phyloP scores from a whole-genome alignment of 1,139 yeast genomes.

The Yamadazyma siamensis region DNA sequence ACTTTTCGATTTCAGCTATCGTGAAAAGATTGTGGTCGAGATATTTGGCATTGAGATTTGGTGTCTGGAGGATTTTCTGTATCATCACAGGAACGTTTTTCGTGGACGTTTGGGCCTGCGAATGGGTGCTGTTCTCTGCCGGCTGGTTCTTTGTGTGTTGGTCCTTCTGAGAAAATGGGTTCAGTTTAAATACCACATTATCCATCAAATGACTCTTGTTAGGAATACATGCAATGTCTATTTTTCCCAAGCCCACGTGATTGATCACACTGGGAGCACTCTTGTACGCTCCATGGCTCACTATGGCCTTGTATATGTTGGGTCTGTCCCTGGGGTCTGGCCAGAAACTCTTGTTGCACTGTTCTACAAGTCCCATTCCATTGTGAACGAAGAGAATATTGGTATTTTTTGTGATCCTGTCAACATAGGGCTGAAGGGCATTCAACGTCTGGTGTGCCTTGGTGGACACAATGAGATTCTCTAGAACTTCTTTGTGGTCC shows the following conservation, averaged over 20 bases:
- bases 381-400: constrained; percentile 71
- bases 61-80: constrained; percentile 24
- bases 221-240: constrained; percentile 37
- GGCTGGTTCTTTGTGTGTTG: too few relatives aligned
- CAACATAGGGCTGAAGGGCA: constrained; percentile 46
- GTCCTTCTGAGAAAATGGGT: too few relatives aligned
- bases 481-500: constrained; percentile 24
- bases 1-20: constrained; percentile 68
- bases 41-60: constrained; percentile 39
- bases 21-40: constrained; percentile 53
- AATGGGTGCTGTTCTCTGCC: constrained; percentile 19
- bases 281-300: constrained; percentile 74
- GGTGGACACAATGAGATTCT: constrained; percentile 58
- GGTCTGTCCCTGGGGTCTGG: constrained; percentile 46
- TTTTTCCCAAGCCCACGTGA: constrained; percentile 67
- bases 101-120: constrained; percentile 29
- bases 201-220: constrained; percentile 9
- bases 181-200: too few relatives aligned
- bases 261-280: constrained; percentile 43
- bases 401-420: constrained; percentile 39
- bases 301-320: constrained; percentile 65
- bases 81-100: constrained; percentile 27
- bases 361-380: constrained; percentile 68
- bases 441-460: constrained; percentile 54
- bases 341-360: constrained; percentile 55